Evolutionary conservation across 2,329 filamentous ascomycete species (phyloP).

Genomic region (Trichoderma koningiopsis): DNA sequence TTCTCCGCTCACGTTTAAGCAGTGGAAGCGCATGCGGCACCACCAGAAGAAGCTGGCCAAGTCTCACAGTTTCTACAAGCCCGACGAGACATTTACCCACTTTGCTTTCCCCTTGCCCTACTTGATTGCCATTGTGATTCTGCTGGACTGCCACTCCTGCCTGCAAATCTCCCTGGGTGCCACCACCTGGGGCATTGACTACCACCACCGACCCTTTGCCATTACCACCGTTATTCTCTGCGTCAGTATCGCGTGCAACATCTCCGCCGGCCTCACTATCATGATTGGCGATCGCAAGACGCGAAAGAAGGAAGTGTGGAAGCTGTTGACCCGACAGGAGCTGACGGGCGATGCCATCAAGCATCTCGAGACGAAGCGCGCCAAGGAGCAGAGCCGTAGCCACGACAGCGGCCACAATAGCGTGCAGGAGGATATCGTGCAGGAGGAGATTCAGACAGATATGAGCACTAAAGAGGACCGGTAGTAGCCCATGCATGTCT

Average conservation of each 20-base stretch:
- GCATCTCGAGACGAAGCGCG: constrained; percentile 42
- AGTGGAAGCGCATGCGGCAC: constrained; percentile 71
- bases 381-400: constrained; percentile 24
- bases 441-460: constrained; percentile 2
- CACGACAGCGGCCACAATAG: constrained; percentile 14
- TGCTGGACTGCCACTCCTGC: constrained; percentile 77
- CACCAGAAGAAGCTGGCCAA: constrained; percentile 80
- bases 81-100: constrained; percentile 82
- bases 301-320: constrained; percentile 82
- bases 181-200: constrained; percentile 77
- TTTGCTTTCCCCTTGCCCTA: constrained; percentile 74
- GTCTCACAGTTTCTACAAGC: constrained; percentile 87
- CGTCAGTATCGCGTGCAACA: constrained; percentile 76
- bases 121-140: constrained; percentile 74
- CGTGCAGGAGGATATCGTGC: constrained; percentile 5
- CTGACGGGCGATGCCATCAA: constrained; percentile 64
- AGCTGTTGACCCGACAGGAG: constrained; percentile 74
- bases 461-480: constrained; percentile 5
- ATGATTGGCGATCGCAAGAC: constrained; percentile 74
- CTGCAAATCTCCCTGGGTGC: constrained; percentile 79
- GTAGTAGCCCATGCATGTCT: not conserved
- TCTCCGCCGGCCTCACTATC: constrained; percentile 75
- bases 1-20: constrained; percentile 63
- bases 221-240: constrained; percentile 81
- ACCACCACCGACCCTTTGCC: constrained; percentile 67